A percentile compares a stretch with the other conserved stretches of the same genome.
Conservation (phyloP, 352 stramenopile species). For the Phytophthora cryptogea region DNA sequence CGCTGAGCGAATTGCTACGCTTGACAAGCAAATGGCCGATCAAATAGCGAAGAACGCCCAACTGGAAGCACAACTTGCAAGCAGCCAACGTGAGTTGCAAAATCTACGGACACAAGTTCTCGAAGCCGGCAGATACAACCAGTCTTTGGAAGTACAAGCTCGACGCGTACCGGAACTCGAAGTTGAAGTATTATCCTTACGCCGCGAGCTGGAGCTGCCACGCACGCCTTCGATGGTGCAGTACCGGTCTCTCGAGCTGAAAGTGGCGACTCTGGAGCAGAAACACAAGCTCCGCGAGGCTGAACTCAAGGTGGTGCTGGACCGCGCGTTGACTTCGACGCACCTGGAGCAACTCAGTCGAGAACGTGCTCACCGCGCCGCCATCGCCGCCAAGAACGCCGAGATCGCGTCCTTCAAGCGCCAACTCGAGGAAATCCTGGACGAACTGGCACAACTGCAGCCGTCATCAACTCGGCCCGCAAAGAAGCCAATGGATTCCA, state of each 20-base stretch:
- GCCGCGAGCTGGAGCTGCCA: slow-evolving; percentile 52
- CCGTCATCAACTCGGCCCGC: slow-evolving; percentile 11
- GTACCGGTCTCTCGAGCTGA: slow-evolving; percentile 72
- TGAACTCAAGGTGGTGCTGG: slow-evolving; percentile 75
- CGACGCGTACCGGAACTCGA: slow-evolving; percentile 53
- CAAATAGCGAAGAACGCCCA: slow-evolving; percentile 20
- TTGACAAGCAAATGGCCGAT: slow-evolving; percentile 40
- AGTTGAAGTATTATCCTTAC: slow-evolving; percentile 50
- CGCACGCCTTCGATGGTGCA: slow-evolving; percentile 82
- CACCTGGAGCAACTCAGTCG: slow-evolving; percentile 66
- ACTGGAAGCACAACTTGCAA: slow-evolving; percentile 33
- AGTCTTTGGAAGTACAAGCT: slow-evolving; percentile 34
- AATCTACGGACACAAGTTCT: slow-evolving; percentile 33
- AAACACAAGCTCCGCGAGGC: slow-evolving; percentile 78
- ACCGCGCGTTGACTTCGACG: slow-evolving; percentile 64
- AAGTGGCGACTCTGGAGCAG: slow-evolving; percentile 75
- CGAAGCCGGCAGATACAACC: slow-evolving; percentile 36
- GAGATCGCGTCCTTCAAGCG: slow-evolving; percentile 80
- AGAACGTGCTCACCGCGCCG: slow-evolving; percentile 58
- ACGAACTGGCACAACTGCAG: slow-evolving; percentile 56
- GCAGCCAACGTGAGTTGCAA: slow-evolving; percentile 39
- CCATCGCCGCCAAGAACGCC: slow-evolving; percentile 73
- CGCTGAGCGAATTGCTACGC: slow-evolving; percentile 7
- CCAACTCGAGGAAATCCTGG: slow-evolving; percentile 72
- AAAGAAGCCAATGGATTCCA: slow-evolving; percentile 4